These are phyloP conservation scores for Conidiobolus coronatus DNA, from an alignment of 371 early-diverging fungal genomes.

Conservation along the genomic window DNA sequence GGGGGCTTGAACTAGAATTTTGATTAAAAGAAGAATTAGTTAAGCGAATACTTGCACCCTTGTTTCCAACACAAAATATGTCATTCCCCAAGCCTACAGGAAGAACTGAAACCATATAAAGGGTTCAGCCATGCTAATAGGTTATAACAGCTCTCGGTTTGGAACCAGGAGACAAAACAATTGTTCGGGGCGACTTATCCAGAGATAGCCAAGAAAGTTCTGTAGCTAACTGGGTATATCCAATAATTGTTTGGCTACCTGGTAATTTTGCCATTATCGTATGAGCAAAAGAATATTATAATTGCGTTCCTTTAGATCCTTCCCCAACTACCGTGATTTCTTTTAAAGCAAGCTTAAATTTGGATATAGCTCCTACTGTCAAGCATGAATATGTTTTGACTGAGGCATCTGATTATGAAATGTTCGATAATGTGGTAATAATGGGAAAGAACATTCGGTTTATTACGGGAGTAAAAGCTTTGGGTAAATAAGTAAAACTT, in stretches of 20 bases:
- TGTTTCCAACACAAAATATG: no score
- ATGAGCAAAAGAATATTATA: background rate
- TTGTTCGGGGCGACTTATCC: background rate
- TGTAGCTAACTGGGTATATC: background rate
- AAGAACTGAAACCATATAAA: no score
- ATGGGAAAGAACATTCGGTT: no score
- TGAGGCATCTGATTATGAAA: background rate
- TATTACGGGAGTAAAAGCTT: no score
- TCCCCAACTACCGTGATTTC: background rate
- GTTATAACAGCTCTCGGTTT: background rate
- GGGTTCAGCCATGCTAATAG: no score
- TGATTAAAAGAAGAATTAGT: no score
- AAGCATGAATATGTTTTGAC: background rate
- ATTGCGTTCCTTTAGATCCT: background rate
- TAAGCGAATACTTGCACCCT: no score
- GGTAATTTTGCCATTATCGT: background rate
- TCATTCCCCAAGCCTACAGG: no score
- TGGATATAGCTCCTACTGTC: background rate
- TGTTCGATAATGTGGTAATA: background rate
- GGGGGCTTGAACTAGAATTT: no score
- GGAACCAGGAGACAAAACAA: background rate
- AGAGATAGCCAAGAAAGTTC: background rate
- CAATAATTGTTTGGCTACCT: background rate
- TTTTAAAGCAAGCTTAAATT: background rate
- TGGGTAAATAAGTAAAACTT: no score